Base-by-base conservation (phyloP, 2,329 filamentous ascomycete genomes). In the Trichoderma cornu-damae region DNA sequence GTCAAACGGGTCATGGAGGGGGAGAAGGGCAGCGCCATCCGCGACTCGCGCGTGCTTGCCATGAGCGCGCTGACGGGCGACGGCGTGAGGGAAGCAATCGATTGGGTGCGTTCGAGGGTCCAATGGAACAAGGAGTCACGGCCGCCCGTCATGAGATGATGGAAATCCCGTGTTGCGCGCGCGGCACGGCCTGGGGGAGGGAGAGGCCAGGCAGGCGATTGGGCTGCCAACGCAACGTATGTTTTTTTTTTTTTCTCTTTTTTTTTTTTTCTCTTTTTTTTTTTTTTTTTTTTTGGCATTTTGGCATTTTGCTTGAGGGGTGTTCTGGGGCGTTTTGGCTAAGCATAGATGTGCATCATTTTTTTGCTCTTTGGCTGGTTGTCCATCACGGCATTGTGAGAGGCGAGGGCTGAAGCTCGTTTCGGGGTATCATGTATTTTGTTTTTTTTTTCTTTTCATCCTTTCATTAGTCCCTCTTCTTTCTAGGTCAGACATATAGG, bases 1-100 rank as follows among this genome's bases (percentile, higher is more conserved):
- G 92, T 99, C 51, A 88, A 96, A 74, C 91, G 89, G 75, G 92
- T 99, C 20, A 94, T 96, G 77, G 92, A 97, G 77, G 90, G 94
- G 18, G 90, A 96, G 69, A 94, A 93, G 75, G 90, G 90, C 0
- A 82, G 81, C 40, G 88, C 86, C 61, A 90, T 96, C 53, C 82
- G 93, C 62, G 94, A 99, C 75, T 95, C 89, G 68, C 81, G 94
- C 60, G 94, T 97, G 14, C 73, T 99, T 68, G 91, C 94, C 6
- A 85, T 96, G 61, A 95, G 89, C 70, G 94, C 94, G n/a, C 75
- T 99, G 68, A 93, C 87, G 5, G 89, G 85, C 3, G 87, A 87
- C 0, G 94, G 94, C 2, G 94, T 99, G 2, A 85, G 84, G 67
- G 94, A 97, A 76, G 93, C 94, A 1, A 88, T 99, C n/a, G 94